Evolutionary conservation across 768 basidiomycete genomes (phyloP).

Genomic region (Lactarius indigo): DNA sequence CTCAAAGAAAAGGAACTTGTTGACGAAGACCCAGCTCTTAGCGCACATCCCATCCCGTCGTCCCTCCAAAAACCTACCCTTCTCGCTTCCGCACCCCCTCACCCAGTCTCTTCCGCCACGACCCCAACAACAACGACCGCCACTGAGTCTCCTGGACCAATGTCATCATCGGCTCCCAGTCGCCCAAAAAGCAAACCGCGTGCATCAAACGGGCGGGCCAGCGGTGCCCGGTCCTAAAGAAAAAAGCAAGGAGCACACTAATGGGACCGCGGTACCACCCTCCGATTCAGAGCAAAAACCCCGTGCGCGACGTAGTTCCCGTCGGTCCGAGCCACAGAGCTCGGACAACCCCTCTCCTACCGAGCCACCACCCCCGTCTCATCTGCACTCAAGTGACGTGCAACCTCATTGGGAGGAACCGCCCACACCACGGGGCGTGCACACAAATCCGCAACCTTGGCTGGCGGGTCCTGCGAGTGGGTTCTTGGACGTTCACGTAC

Average conservation of each 20-base stretch:
- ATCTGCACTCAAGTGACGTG: background rate
- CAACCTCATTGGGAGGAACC: slow-evolving; percentile 16
- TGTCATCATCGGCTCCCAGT: slow-evolving; percentile 4
- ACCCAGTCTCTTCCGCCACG: slow-evolving; percentile 15
- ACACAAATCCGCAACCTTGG: slow-evolving; percentile 18
- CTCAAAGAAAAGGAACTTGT: slow-evolving; percentile 24
- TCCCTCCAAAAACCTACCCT: slow-evolving; percentile 13
- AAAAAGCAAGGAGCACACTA: slow-evolving; percentile 18
- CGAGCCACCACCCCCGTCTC: background rate
- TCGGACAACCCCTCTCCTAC: background rate
- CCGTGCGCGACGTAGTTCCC: slow-evolving; percentile 18
- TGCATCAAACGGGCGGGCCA: slow-evolving; percentile 19
- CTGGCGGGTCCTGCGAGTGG: slow-evolving; percentile 26
- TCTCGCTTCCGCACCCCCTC: slow-evolving; percentile 3
- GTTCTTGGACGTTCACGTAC: slow-evolving; percentile 19
- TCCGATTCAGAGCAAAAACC: slow-evolving; percentile 12
- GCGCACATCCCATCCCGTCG: slow-evolving; percentile 5
- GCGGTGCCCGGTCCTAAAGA: slow-evolving; percentile 19
- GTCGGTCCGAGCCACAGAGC: slow-evolving; percentile 23
- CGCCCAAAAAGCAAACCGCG: slow-evolving; percentile 14
- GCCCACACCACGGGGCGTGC: slow-evolving; percentile 6
- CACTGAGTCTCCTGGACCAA: slow-evolving; percentile 7
- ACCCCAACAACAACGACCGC: slow-evolving; percentile 14
- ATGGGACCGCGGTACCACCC: slow-evolving; percentile 1
- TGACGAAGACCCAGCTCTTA: slow-evolving; percentile 26